Base-by-base conservation (phyloP, 441 rosid species). In the Pelargonium myrrhifolium region DNA sequence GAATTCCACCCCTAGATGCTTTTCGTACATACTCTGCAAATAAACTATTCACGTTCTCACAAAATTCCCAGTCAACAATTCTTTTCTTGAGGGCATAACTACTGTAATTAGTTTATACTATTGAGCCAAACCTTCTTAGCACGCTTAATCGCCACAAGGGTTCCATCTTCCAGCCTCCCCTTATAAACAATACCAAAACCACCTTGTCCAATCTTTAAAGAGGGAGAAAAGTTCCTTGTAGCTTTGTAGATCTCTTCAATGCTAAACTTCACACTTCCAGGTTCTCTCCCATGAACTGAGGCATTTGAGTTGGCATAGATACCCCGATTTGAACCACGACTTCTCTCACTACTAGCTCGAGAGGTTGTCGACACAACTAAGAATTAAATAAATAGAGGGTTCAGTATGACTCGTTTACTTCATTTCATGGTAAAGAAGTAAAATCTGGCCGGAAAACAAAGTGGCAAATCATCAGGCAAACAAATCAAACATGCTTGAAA, bases 151-250 rank as follows among this genome's bases (percentile, higher is more conserved):
- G 96, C 99, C 7, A 93, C 85, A 18, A 77, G 15, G 0, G 85
- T 82, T 71, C 99, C 99, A 79, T 91, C 96, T 42, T 75, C 70
- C 18, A 93, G 88, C 61, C 71, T 86, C 9, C 92, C 99, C 79
- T 85, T 87, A 76, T 90, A 93, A 47, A 93, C 99, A 4, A 96
- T 89, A 9, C 99, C 97, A 39, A 83, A 93, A 21, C 96, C 97
- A 17, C 97, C 99, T 69, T 93, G 96, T 58, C 99, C 99, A 69
- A 93, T 82, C 81, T 87, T 89, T 65, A 81, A 83, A 4, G 95
- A 74, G 0, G 97, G 90, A 20, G 92, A 87, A 77, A 91, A 93
- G 69, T 85, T 88, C 78, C 77, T 81, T 2, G 97, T 90, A 6
- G 95, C 94, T 62, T 72, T 80, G 71, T 42, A 71, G 73, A 93